phyloP scores from a whole-genome alignment of 225 moss, liverwort and hornwort species.

The Physcomitrium patens region DNA sequence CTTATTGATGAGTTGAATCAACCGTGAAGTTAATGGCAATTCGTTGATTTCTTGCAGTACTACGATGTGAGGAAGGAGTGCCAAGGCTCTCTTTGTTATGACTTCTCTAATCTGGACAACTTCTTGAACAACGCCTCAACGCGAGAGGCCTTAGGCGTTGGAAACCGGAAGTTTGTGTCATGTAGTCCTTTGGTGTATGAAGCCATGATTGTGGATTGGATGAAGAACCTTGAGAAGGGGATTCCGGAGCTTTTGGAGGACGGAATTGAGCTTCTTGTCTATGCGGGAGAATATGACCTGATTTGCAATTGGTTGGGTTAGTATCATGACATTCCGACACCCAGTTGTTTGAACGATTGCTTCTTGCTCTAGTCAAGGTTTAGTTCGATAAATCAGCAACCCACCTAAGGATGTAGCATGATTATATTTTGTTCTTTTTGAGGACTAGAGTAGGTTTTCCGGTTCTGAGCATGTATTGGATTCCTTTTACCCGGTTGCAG shows the following conservation, averaged over 20 bases:
- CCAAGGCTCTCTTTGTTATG: slow-evolving; percentile 61
- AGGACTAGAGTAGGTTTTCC: background rate
- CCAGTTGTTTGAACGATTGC: slow-evolving; percentile 3
- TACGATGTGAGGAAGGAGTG: slow-evolving; percentile 76
- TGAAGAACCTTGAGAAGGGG: slow-evolving; percentile 69
- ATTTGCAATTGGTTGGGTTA: slow-evolving; percentile 79
- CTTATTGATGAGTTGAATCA: too few relatives aligned
- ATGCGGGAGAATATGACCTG: slow-evolving; percentile 69
- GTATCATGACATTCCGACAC: slow-evolving; percentile 13
- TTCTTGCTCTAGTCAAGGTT: background rate
- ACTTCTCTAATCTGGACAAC: slow-evolving; percentile 62
- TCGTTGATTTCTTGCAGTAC: slow-evolving; percentile 38
- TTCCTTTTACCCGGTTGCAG: slow-evolving; percentile 32
- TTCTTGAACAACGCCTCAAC: slow-evolving; percentile 58
- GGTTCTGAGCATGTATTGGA: background rate
- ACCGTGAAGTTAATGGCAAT: slow-evolving; percentile 6
- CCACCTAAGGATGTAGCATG: background rate
- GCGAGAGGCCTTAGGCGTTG: slow-evolving; percentile 60
- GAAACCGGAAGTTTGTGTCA: slow-evolving; percentile 63
- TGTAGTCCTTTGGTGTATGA: slow-evolving; percentile 60
- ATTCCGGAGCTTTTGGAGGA: slow-evolving; percentile 66
- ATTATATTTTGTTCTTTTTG: background rate
- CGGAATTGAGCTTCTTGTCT: slow-evolving; percentile 62
- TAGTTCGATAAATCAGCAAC: background rate
- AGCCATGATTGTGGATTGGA: slow-evolving; percentile 67